phyloP scores from a whole-genome alignment of 2,329 filamentous ascomycete species.

The Metarhizium album region DNA sequence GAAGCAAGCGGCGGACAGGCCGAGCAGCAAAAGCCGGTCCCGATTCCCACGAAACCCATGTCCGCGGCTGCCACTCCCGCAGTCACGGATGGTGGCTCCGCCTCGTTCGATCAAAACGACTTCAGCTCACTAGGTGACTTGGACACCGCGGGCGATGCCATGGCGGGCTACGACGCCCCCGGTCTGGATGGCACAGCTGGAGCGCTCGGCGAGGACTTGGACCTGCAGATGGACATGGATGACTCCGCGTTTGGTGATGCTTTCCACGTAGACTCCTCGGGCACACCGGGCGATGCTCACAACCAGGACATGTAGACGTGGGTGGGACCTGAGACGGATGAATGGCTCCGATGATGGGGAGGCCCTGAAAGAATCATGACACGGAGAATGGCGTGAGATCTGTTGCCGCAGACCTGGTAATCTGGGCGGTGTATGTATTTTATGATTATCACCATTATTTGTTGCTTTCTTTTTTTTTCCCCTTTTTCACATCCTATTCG shows the following conservation, averaged over 20 bases:
- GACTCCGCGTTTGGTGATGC: constrained; percentile 78
- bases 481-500: not conserved
- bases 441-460: constrained; percentile 1
- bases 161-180: constrained; percentile 55
- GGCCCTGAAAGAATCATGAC: not conserved
- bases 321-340: not conserved
- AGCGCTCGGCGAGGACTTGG: constrained; percentile 44
- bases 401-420: not conserved
- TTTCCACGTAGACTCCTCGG: constrained; percentile 49
- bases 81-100: constrained; percentile 29
- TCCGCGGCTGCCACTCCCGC: constrained; percentile 36
- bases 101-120: constrained; percentile 44
- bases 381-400: not conserved
- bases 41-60: constrained; percentile 22
- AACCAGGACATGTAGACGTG: constrained; percentile 21
- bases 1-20: not conserved
- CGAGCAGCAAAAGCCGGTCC: constrained; percentile 12
- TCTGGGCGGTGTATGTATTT: not conserved
- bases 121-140: constrained; percentile 54
- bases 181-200: constrained; percentile 33
- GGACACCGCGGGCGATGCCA: constrained; percentile 61
- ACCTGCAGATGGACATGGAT: constrained; percentile 57
- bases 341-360: constrained; percentile 4
- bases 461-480: not conserved
- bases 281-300: constrained; percentile 25